Conservation (phyloP, 192 early-diverging fungal species). For the Linnemannia hyalina region DNA sequence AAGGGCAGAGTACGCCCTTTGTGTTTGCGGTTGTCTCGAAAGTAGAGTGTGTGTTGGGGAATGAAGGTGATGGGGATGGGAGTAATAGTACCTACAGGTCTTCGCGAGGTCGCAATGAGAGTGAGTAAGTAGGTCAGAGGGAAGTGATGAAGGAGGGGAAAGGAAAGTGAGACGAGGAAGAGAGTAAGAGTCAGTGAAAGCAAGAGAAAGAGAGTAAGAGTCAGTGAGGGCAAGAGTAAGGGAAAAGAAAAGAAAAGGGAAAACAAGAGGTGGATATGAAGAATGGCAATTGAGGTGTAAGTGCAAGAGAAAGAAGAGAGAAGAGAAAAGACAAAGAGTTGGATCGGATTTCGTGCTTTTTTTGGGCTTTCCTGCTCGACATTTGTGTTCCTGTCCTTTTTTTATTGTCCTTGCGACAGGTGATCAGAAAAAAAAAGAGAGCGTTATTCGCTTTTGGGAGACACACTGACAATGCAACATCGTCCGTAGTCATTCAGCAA, state of each 20-base stretch:
- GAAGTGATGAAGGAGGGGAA: background rate
- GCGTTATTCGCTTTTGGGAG: background rate
- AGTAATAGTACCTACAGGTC: too few species aligned
- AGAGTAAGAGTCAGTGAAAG: background rate
- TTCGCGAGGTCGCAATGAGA: too few species aligned
- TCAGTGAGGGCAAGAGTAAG: background rate
- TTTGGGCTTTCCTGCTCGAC: background rate
- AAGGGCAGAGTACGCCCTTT: background rate
- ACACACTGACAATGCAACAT: too few species aligned
- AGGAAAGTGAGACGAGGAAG: background rate
- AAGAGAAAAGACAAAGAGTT: background rate
- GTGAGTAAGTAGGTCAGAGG: background rate
- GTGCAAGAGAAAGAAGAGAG: background rate
- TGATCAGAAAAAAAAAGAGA: background rate
- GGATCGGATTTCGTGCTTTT: slow-evolving; percentile 12
- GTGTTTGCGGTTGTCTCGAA: background rate
- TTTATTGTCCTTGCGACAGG: background rate
- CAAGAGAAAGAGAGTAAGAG: background rate
- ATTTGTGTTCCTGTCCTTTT: background rate
- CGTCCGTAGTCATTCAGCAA: too few species aligned
- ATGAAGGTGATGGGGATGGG: background rate
- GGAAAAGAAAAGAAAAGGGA: too few species aligned
- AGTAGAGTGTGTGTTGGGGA: background rate
- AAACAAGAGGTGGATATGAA: background rate
- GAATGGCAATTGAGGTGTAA: background rate